Evolutionary conservation across 2,329 filamentous ascomycete species (phyloP), one percentile per base, ranked within the genome.

Genomic region (Trichoderma sp.): DNA sequence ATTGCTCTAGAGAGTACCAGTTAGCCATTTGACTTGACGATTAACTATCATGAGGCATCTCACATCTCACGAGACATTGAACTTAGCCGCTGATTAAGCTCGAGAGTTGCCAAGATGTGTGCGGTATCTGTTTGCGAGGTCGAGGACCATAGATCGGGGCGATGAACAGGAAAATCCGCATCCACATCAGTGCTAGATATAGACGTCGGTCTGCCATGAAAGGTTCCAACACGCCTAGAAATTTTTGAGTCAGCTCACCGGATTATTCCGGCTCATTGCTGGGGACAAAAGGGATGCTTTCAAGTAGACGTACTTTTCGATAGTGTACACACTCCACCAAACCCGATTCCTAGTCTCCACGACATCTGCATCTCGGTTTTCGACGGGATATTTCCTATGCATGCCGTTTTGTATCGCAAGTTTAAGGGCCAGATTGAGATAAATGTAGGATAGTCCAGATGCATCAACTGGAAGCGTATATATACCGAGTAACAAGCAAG

Each of bases 351-450:
- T 79, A 3, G 81, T 82, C 76, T 87, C 84, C 15, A 83, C 78
- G 69, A 84, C 81, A 34, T 79, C 78, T 12, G 81, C 76, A 34
- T 84, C 82, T 12, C 86, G 77, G 0, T 79, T 81, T 59, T 82
- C 80, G 2, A 81, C 83, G 1, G 80, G 76, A 67, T 83, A 84
- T 64, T 79, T 82, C 58, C 86, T 79, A 70, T 88, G 86, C 85
- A 88, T 86, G 10, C 86, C 86, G 71, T 87, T 87, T 69, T 87
- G 85, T 15, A 87, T 86, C 2, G 85, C 86, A 68, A 88, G 77
- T 68, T 86, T 86, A 50, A 87, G 77, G 2, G 84, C 84, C 13
- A 88, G 74, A 7, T 84, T 84, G 56, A 87, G 79, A 70, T 88
- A 88, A 3, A 84, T 85, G 70, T 87, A 88, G 2, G 83, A 83